phyloP scores from a whole-genome alignment of 306 rosid species.

The Vachellia collinsii region DNA sequence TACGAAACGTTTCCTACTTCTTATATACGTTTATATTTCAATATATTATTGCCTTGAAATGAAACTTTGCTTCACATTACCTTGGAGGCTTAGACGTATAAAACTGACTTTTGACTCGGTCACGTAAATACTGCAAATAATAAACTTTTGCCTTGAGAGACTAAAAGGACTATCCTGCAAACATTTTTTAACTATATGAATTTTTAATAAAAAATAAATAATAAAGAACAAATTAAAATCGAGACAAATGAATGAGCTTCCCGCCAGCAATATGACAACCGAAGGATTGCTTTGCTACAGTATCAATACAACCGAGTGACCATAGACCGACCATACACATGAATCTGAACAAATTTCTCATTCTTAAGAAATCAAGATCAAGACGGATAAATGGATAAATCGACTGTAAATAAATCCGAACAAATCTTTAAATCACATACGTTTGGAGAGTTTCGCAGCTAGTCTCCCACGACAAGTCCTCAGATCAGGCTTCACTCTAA shows the following conservation, averaged over 20 bases:
- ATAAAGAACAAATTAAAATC: not conserved
- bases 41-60: not conserved
- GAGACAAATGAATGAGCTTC: not conserved
- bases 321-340: not conserved
- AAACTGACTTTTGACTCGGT: not conserved
- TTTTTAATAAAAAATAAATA: not conserved
- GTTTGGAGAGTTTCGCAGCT: slow-evolving; percentile 57
- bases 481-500: slow-evolving; percentile 40
- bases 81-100: too few species aligned
- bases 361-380: slow-evolving; percentile 11
- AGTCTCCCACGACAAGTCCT: slow-evolving; percentile 72
- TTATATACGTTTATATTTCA: too few species aligned
- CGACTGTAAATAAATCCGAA: not conserved
- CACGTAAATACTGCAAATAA: not conserved
- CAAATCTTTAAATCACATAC: slow-evolving; percentile 29
- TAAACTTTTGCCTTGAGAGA: not conserved
- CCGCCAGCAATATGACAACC: not conserved
- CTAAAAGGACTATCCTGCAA: not conserved
- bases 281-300: not conserved
- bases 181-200: too few species aligned
- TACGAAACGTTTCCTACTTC: too few species aligned
- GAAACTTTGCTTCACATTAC: too few species aligned
- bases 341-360: slow-evolving; percentile 1
- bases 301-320: not conserved
- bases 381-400: not conserved